phyloP scores from a whole-genome alignment of 2,329 filamentous ascomycete species.

The Neonectria ditissima region DNA sequence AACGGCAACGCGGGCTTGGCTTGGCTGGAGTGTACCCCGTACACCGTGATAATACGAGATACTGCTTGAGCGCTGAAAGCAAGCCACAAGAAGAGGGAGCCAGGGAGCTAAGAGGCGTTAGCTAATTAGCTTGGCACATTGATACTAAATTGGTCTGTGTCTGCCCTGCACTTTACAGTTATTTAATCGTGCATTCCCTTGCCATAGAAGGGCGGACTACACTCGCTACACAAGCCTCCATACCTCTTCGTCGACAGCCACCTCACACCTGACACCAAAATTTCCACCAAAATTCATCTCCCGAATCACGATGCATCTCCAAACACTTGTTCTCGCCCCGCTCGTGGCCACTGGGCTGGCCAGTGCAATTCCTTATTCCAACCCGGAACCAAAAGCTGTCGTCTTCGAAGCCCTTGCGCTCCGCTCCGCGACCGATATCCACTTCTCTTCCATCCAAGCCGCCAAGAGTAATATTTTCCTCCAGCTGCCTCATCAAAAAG shows the following conservation, averaged over 20 bases:
- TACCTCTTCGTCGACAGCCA: not conserved
- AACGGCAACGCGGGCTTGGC: too few relatives aligned
- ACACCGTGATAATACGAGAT: too few relatives aligned
- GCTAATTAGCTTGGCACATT: too few relatives aligned
- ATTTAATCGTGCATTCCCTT: not conserved
- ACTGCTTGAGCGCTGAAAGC: too few relatives aligned
- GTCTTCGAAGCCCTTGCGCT: conserved; percentile 64
- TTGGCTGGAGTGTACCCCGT: too few relatives aligned
- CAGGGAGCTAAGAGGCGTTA: too few relatives aligned
- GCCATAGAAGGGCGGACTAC: not conserved
- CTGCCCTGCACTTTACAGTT: not conserved
- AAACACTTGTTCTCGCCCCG: not conserved
- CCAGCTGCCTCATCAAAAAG: conserved; percentile 58
- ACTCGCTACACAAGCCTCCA: not conserved
- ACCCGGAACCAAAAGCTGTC: conserved; percentile 31
- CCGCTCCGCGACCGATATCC: conserved; percentile 61
- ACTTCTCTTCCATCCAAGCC: conserved; percentile 61
- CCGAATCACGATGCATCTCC: not conserved
- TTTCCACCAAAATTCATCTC: not conserved
- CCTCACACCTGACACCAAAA: not conserved
- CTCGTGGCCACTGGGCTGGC: not conserved
- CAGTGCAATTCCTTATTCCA: not conserved
- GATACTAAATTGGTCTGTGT: too few relatives aligned
- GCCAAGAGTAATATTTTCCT: conserved; percentile 57
- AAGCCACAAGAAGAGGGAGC: too few relatives aligned